Percentiles rank a stretch among this genome's conserved stretches.
Evolutionary conservation across 257 asterid species (phyloP).

Genomic region (Striga asiatica): DNA sequence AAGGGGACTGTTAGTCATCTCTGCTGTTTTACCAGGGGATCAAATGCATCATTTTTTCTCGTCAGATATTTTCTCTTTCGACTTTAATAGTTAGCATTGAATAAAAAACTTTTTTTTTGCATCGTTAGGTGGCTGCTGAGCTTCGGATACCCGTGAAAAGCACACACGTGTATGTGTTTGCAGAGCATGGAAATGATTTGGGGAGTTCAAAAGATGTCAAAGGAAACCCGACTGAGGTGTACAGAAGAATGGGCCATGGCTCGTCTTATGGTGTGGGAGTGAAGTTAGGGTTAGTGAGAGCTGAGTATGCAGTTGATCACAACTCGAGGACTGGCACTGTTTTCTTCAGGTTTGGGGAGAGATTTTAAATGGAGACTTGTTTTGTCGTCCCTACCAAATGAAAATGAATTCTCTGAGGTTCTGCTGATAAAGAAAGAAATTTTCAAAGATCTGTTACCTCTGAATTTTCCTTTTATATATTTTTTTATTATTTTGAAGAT

Average conservation of each 20-base stretch:
- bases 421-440: conserved; percentile 12
- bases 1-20: no score
- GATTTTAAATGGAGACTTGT: conserved; percentile 49
- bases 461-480: background rate
- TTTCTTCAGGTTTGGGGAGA: conserved; percentile 93
- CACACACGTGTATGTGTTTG: conserved; percentile 84
- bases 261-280: conserved; percentile 88
- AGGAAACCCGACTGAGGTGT: conserved; percentile 97
- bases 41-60: background rate
- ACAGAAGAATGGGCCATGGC: conserved; percentile 84
- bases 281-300: conserved; percentile 85
- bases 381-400: background rate
- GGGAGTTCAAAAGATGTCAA: conserved; percentile 90
- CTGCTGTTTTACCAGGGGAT: background rate
- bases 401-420: background rate
- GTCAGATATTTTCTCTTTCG: background rate
- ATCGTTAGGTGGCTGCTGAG: conserved; percentile 72
- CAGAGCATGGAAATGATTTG: conserved; percentile 91
- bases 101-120: background rate
- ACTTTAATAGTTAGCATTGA: background rate
- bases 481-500: conserved; percentile 10
- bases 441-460: no score
- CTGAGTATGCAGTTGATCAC: conserved; percentile 85
- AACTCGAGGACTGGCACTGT: conserved; percentile 85
- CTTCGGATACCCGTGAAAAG: conserved; percentile 74